A percentile compares a stretch with the other conserved stretches of the same genome.
Conservation (phyloP, 768 basidiomycete species). For the Lanmaoa rubissima region DNA sequence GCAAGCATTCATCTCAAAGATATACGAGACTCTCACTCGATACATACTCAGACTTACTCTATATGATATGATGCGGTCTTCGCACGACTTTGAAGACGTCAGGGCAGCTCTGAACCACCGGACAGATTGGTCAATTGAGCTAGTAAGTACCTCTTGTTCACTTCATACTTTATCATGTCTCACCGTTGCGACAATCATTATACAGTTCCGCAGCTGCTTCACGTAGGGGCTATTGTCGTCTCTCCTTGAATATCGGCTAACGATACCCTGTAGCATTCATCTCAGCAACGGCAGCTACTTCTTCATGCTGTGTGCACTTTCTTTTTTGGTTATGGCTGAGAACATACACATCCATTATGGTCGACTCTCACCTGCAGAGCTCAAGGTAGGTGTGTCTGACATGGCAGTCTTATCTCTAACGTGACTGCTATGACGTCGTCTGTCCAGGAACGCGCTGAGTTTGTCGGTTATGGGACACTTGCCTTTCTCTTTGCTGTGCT, state of each 20-base stretch:
- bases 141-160: constrained; percentile 8
- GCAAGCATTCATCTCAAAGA: constrained; percentile 2
- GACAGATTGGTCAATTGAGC: constrained; percentile 22
- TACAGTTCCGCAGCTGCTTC: constrained; percentile 10
- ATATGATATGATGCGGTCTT: constrained; percentile 17
- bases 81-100: constrained; percentile 23
- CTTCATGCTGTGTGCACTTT: constrained; percentile 13
- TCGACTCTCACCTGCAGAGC: constrained; percentile 21
- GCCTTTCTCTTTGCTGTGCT: constrained; percentile 15
- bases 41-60: constrained; percentile 11
- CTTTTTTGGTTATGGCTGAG: constrained; percentile 20
- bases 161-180: neutral
- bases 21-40: neutral
- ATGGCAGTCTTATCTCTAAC: neutral
- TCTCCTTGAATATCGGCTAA: neutral
- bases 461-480: constrained; percentile 16
- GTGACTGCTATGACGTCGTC: neutral
- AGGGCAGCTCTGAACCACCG: constrained; percentile 14
- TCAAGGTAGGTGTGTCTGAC: constrained; percentile 19
- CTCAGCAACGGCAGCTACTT: constrained; percentile 4
- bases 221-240: neutral
- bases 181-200: neutral
- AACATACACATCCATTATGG: constrained; percentile 18
- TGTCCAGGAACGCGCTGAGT: constrained; percentile 9
- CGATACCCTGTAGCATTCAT: constrained; percentile 16